Evolutionary conservation across 805 yeast genomes (phyloP), one percentile per base, ranked within the genome.

Genomic region (Ogataea pini): DNA sequence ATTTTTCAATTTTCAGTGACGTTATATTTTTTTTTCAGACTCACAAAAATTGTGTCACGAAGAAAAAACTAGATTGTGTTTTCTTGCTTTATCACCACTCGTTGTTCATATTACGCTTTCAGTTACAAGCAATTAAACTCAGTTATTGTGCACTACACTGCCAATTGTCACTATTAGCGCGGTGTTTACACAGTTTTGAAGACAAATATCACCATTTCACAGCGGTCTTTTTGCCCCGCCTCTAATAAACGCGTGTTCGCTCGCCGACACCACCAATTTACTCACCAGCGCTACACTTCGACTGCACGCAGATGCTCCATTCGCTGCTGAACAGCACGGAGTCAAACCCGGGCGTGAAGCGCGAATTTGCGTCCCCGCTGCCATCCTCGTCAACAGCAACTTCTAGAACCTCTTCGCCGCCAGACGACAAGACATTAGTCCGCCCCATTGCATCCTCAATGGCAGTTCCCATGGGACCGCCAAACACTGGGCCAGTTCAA

Each of bases 321-420:
- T 56, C 60, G 25, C 16, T 56, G 37, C 34, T 52, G 34, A 52
- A 50, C 44, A 47, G 45, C 32, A 17, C 55, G 9, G 58, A 54
- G 5, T 44, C 50, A 7, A 22, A 42, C 5, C 38, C 47, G n/a
- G 42, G 43, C 5, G 49, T 54, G 28, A 56, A 56, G 41, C 47
- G 56, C 36, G 58, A 56, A 46, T 54, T 54, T 25, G 29, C 51
- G 12, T 41, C 57, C 17, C 50, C 53, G 5, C 18, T 44, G 37
- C 20, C 37, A 10, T 42, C 49, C 18, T 36, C 46, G 6, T 40
- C 50, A 4, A 36, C 57, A 16, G 18, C 55, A 9, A n/a, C 52
- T 20, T 34, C 51, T 13, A 34, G 51, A 27, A 28, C 44, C 8
- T 45, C 54, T 13, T 45, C 50, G 44, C 28, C 48, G 13, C 42